Percentiles rank a stretch among this genome's conserved stretches.
These are phyloP conservation scores for Cytospora chrysosperma DNA, from an alignment of 2,329 filamentous ascomycete species.

Conservation along the genomic window DNA sequence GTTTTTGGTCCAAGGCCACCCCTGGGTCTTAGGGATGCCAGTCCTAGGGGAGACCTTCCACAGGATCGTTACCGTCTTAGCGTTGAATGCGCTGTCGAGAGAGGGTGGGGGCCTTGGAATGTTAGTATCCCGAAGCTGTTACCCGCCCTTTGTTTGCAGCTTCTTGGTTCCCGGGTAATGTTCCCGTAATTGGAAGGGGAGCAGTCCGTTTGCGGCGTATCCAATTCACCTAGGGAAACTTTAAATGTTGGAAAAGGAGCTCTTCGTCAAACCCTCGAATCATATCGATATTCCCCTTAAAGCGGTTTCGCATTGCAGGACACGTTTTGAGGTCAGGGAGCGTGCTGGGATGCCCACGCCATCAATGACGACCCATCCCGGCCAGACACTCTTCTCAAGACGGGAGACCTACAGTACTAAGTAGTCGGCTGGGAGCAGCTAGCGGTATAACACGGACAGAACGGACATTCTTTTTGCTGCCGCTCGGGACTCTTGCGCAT, in stretches of 20 bases:
- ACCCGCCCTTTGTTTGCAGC: background rate
- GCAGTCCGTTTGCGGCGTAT: background rate
- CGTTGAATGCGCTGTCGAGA: background rate
- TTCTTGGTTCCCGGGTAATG: background rate
- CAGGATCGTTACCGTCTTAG: background rate
- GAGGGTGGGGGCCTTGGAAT: background rate
- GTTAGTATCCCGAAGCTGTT: background rate
- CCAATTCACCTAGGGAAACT: background rate
- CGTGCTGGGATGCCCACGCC: background rate
- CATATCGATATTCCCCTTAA: background rate
- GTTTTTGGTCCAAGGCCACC: background rate
- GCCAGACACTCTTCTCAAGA: background rate
- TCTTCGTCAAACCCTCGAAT: background rate
- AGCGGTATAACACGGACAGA: background rate
- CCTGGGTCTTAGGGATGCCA: too few species aligned
- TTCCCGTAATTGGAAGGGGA: background rate
- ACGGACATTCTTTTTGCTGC: background rate
- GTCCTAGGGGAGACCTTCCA: background rate
- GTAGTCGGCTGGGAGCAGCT: background rate
- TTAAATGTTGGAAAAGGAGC: too few species aligned
- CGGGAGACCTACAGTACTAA: too few species aligned
- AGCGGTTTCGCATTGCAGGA: background rate
- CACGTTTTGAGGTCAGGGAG: background rate
- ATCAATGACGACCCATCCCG: background rate
- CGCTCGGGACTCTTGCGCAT: background rate